A percentile compares a stretch with the other conserved stretches of the same genome.
Conservation (phyloP, 345 rosid species). For the Physaria fendleri region DNA sequence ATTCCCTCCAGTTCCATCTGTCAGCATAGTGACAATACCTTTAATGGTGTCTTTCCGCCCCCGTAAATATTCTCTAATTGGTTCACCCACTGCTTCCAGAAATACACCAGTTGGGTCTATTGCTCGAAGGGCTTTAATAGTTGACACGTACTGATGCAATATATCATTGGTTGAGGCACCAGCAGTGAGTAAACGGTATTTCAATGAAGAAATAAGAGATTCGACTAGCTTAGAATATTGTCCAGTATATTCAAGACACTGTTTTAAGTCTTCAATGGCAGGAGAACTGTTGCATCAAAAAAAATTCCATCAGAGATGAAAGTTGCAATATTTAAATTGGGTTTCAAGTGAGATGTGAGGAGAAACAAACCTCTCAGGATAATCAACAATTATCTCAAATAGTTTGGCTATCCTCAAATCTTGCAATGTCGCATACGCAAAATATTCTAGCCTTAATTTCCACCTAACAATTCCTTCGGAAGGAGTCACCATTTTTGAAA, state of each 20-base stretch:
- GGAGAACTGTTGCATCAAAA: constrained; percentile 55
- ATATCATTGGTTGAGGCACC: constrained; percentile 99
- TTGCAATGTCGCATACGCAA: constrained; percentile 92
- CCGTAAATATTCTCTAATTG: constrained; percentile 85
- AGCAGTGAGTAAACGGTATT: constrained; percentile 88
- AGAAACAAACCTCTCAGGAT: constrained; percentile 73
- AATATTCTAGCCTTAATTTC: constrained; percentile 83
- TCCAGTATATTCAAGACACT: constrained; percentile 91
- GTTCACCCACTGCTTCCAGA: constrained; percentile 96
- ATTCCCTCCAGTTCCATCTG: constrained; percentile 84
- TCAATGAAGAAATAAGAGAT: constrained; percentile 81
- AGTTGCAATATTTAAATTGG: not conserved
- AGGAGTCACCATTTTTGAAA: constrained; percentile 46
- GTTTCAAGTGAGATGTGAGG: not conserved
- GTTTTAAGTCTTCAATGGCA: constrained; percentile 91
- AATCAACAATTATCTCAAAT: constrained; percentile 97
- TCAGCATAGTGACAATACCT: constrained; percentile 97
- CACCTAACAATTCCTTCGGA: constrained; percentile 85
- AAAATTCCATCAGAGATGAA: constrained; percentile 11
- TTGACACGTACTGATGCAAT: constrained; percentile 93
- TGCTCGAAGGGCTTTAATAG: constrained; percentile 90
- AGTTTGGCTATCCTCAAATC: constrained; percentile 87
- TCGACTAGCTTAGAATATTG: constrained; percentile 93
- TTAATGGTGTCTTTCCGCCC: constrained; percentile 93
- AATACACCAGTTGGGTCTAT: constrained; percentile 91